Conservation (phyloP, 2,329 filamentous ascomycete species). For the Helotiales sp. region DNA sequence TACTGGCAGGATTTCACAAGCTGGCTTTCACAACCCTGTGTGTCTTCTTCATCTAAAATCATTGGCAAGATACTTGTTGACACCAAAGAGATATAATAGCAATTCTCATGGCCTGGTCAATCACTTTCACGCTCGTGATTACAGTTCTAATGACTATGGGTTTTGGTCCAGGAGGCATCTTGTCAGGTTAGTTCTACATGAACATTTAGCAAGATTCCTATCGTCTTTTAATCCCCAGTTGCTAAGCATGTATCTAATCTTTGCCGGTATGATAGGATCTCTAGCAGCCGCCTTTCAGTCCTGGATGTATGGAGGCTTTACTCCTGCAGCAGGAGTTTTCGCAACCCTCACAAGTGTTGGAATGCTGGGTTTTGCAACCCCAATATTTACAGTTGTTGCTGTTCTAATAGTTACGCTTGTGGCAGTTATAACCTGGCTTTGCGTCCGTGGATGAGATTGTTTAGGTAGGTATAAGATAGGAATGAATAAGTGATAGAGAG, state of each 20-base stretch:
- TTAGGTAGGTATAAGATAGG: neutral
- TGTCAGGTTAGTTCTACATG: slow-evolving; percentile 4
- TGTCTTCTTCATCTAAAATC: neutral
- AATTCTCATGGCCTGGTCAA: no score
- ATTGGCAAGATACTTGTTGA: neutral
- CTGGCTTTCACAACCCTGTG: neutral
- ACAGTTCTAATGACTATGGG: neutral
- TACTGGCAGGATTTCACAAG: neutral
- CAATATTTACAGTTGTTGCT: neutral
- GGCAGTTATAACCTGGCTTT: slow-evolving; percentile 3
- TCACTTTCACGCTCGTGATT: slow-evolving; percentile 7
- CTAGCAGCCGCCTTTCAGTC: slow-evolving; percentile 1
- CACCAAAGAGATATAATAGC: slow-evolving; percentile 1
- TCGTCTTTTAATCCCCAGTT: neutral
- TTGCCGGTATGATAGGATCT: neutral
- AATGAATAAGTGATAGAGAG: neutral
- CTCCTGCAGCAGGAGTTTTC: no score
- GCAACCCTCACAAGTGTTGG: no score
- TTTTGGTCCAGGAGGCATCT: neutral
- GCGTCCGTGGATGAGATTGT: neutral
- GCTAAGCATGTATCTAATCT: no score
- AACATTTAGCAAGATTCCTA: neutral
- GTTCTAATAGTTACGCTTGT: neutral
- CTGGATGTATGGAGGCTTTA: neutral
- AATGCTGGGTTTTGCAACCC: no score